Base-by-base conservation (phyloP, 2,329 filamentous ascomycete genomes). In the Ophiostoma ips region DNA sequence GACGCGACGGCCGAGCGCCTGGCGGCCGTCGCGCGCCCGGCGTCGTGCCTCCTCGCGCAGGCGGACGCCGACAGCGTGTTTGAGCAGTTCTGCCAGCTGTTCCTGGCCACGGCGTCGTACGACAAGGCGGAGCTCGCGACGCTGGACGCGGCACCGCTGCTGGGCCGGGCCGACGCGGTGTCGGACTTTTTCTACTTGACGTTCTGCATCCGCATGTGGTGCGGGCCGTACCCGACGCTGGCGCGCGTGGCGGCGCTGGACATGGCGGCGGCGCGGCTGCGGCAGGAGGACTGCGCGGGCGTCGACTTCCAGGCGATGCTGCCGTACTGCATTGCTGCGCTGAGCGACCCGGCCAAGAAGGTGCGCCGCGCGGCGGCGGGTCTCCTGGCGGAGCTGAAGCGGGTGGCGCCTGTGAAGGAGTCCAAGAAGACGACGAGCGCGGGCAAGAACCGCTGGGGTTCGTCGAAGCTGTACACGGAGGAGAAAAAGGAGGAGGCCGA, bases 161-260 rank as follows among this genome's bases (percentile, higher is more conserved):
- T 87, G 11, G 68, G 72, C 48, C 72, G 71, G 33, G 64, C 72
- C 24, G 62, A 68, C 6, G 80, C 78, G 1, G 65, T 76, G 33
- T 73, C 76, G 45, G 72, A 78, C 34, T 75, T 79, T 36, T 77
- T 84, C 19, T 88, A 83, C 58, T 68, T 88, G 51, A 83, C 79
- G 15, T 90, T 94, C 63, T 81, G 90, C 56, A 72, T 83, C 51
- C 76, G 81, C 49, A 76, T 87, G 15, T 88, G 85, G 78, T 84
- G 77, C 52, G 81, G 84, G 0, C 71, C 79, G 1, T 82, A 82
- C 59, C 82, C 86, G 7, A 77, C 78, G 2, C 67, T 84, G 43
- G 81, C 80, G 3, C 79, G 85, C 55, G 72, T 76, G 50, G 75
- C 80, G 9, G 86, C 88, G 11, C 65, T 95, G 46, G 77, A 81